phyloP scores from a whole-genome alignment of 345 rosid genomes.

The Sisymbrium irio region DNA sequence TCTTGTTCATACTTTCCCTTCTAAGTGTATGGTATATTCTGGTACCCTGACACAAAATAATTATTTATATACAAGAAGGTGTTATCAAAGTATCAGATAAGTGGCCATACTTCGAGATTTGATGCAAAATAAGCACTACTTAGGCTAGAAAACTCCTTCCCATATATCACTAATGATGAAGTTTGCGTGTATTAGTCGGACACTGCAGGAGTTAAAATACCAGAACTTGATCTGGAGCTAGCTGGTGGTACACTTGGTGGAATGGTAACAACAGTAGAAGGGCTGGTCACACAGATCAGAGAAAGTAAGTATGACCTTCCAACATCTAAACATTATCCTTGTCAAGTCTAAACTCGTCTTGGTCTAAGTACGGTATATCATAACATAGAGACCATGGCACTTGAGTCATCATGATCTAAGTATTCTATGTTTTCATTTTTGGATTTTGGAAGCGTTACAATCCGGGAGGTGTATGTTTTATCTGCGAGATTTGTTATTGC shows the following conservation, averaged over 20 bases:
- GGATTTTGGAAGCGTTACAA: background rate
- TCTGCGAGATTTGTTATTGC: background rate
- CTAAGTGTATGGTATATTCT: background rate
- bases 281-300: slow-evolving; percentile 81
- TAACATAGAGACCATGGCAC: background rate
- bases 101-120: too few species aligned
- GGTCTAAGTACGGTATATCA: background rate
- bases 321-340: background rate
- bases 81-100: too few species aligned
- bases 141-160: background rate
- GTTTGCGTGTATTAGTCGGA: slow-evolving; percentile 59
- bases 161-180: background rate
- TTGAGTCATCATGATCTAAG: background rate
- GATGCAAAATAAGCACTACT: background rate
- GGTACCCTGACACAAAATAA: too few species aligned
- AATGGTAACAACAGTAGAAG: slow-evolving; percentile 87
- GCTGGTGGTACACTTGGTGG: slow-evolving; percentile 90
- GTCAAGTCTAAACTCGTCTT: background rate
- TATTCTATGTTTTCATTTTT: background rate
- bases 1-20: background rate
- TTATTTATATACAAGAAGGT: too few species aligned
- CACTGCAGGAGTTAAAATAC: slow-evolving; percentile 70
- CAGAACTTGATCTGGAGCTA: slow-evolving; percentile 87
- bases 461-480: background rate
- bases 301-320: slow-evolving; percentile 62